Evolutionary conservation across 2,329 filamentous ascomycete species (phyloP).

Genomic region (Cercospora sp.): DNA sequence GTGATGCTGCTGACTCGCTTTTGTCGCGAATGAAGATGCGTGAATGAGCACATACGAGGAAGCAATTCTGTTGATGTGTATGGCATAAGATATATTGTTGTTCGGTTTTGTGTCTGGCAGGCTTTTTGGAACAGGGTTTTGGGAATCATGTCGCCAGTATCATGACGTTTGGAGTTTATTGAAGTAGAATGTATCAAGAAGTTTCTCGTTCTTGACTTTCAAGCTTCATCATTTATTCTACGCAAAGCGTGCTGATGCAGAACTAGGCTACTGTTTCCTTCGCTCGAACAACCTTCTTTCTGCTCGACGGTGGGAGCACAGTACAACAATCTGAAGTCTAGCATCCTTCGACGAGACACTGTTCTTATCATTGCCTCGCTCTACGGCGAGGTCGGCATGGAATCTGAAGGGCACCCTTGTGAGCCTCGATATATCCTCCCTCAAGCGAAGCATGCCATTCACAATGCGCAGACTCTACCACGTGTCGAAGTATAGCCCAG

Average conservation of each 20-base stretch:
- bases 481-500: no score
- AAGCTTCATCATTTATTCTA: not conserved
- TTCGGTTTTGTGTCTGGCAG: not conserved
- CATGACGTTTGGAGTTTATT: not conserved
- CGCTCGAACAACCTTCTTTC: not conserved
- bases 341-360: no score
- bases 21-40: not conserved
- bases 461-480: no score
- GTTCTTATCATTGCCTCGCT: no score
- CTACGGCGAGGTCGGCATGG: no score
- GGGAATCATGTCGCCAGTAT: not conserved
- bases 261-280: no score
- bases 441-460: no score
- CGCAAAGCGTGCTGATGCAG: not conserved
- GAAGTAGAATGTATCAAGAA: not conserved
- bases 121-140: not conserved
- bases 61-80: not conserved
- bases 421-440: no score
- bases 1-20: no score
- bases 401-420: no score
- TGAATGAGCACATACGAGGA: not conserved
- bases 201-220: not conserved
- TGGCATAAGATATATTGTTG: not conserved
- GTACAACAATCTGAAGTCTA: no score
- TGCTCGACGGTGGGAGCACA: not conserved